phyloP scores from a whole-genome alignment of 495 filamentous ascomycete species.

The Tuber microsphaerosporum region DNA sequence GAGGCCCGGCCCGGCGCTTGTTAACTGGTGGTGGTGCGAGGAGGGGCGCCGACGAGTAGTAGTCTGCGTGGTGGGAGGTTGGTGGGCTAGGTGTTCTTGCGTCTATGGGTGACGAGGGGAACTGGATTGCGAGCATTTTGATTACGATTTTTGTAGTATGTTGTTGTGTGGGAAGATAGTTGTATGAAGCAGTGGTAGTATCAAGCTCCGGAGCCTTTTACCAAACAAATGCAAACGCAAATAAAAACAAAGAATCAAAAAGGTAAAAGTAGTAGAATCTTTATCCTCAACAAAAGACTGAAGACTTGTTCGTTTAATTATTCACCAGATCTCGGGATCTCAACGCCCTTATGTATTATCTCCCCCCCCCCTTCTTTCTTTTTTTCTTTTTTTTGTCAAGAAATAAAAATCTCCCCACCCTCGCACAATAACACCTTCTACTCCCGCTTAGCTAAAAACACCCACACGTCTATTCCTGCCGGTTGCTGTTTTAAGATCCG shows the following conservation, averaged over 20 bases:
- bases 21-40: constrained; percentile 25
- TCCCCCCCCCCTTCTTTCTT: too few species aligned
- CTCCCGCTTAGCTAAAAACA: background rate
- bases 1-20: constrained; percentile 23
- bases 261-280: background rate
- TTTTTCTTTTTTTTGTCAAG: too few species aligned
- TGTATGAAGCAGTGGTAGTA: background rate
- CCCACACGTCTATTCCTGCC: background rate
- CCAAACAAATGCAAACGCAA: background rate
- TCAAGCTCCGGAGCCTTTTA: constrained; percentile 1
- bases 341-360: background rate
- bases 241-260: background rate
- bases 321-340: background rate
- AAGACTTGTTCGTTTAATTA: background rate
- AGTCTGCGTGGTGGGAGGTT: constrained; percentile 11
- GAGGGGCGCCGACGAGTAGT: constrained; percentile 11
- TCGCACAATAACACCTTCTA: too few species aligned
- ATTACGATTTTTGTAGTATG: constrained; percentile 2
- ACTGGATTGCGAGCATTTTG: constrained; percentile 32
- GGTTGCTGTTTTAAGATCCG: constrained; percentile 4
- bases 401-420: too few species aligned
- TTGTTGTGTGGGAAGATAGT: background rate
- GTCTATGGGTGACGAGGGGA: constrained; percentile 30
- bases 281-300: background rate
- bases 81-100: constrained; percentile 16